Evolutionary conservation across 768 basidiomycete genomes (phyloP).

Genomic region (Agaricus sinodeliciosus): DNA sequence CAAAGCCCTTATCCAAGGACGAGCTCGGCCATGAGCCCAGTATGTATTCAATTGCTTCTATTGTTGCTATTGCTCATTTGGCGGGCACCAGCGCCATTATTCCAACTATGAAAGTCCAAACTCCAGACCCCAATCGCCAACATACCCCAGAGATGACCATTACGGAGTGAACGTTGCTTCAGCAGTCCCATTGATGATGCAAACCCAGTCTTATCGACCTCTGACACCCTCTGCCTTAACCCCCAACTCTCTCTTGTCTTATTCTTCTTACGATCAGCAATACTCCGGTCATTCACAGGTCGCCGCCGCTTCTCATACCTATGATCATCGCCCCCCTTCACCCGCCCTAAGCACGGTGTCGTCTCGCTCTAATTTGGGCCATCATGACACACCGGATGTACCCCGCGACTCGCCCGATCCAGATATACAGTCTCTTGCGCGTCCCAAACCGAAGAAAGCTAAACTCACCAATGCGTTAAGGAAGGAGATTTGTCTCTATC

Average conservation of each 20-base stretch:
- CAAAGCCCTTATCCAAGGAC: constrained; percentile 9
- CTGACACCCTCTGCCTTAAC: constrained; percentile 19
- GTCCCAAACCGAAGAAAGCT: constrained; percentile 9
- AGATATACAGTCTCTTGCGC: constrained; percentile 1
- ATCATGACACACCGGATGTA: constrained; percentile 14
- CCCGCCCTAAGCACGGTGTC: constrained; percentile 56
- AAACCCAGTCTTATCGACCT: constrained; percentile 8
- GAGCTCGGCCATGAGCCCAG: constrained; percentile 5
- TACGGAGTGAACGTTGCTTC: constrained; percentile 8
- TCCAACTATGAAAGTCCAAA: constrained; percentile 2
- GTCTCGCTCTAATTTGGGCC: constrained; percentile 38
- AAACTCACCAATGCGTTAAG: constrained; percentile 72
- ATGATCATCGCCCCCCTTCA: constrained; percentile 47
- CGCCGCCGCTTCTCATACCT: constrained; percentile 29
- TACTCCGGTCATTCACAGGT: constrained; percentile 41
- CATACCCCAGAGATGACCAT: constrained; percentile 6
- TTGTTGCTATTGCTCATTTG: background rate
- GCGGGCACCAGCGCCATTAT: constrained; percentile 7
- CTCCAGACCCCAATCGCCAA: constrained; percentile 7
- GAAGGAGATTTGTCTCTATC: constrained; percentile 67
- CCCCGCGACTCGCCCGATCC: constrained; percentile 14
- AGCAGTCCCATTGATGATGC: constrained; percentile 8
- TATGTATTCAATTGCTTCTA: background rate
- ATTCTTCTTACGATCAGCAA: constrained; percentile 32
- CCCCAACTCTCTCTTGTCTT: constrained; percentile 36